Evolutionary conservation across 139 green algal species (phyloP).

Genomic region (Haematococcus sp.): DNA sequence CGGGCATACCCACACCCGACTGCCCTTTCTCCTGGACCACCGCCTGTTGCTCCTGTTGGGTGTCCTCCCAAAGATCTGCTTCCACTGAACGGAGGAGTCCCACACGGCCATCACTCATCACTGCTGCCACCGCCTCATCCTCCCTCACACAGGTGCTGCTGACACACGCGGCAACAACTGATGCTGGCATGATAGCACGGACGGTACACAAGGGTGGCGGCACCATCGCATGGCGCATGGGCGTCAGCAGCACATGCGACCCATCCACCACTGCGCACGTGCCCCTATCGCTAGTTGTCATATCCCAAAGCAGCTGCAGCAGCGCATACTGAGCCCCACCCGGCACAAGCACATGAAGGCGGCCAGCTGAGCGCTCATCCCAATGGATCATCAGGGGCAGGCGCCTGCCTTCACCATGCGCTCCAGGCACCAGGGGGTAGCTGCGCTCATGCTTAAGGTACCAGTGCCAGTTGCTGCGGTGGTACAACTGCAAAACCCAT

Average conservation of each 20-base stretch:
- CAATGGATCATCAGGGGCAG: slow-evolving; percentile 30
- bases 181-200: slow-evolving; percentile 11
- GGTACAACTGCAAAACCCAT: slow-evolving; percentile 81
- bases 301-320: slow-evolving; percentile 34
- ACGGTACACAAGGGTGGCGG: slow-evolving; percentile 83
- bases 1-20: too few relatives aligned
- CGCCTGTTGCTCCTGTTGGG: slow-evolving; percentile 28
- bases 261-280: slow-evolving; percentile 89
- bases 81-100: slow-evolving; percentile 42
- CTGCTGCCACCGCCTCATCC: slow-evolving; percentile 53
- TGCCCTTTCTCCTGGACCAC: too few relatives aligned
- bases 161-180: background rate
- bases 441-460: slow-evolving; percentile 83
- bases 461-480: slow-evolving; percentile 95
- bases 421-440: slow-evolving; percentile 4
- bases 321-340: slow-evolving; percentile 22
- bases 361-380: slow-evolving; percentile 47
- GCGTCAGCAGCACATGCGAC: slow-evolving; percentile 68
- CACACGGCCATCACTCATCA: slow-evolving; percentile 60
- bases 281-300: slow-evolving; percentile 44
- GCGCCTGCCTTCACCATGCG: background rate
- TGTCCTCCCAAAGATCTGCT: slow-evolving; percentile 77
- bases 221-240: slow-evolving; percentile 65
- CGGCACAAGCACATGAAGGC: slow-evolving; percentile 45
- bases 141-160: slow-evolving; percentile 1